Evolutionary conservation across 2,329 filamentous ascomycete species (phyloP).

Genomic region (Verticillium tricorpus): DNA sequence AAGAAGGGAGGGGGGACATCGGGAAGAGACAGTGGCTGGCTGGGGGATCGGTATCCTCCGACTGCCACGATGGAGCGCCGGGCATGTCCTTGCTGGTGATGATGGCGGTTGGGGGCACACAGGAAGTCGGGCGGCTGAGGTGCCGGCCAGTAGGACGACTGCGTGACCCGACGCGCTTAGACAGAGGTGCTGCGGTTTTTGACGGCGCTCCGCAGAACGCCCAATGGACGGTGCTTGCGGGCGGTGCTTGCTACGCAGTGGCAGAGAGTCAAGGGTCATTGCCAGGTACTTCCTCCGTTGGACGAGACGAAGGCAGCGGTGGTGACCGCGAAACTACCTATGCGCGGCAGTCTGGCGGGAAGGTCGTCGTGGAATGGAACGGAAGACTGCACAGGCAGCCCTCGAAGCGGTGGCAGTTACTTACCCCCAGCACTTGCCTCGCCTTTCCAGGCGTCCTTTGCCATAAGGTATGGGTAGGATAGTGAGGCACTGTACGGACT

Average conservation of each 20-base stretch:
- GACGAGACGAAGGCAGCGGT: too few relatives aligned
- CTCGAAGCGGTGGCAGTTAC: background rate
- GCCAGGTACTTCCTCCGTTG: too few relatives aligned
- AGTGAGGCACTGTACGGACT: background rate
- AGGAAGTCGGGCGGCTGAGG: background rate
- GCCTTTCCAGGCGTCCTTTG: background rate
- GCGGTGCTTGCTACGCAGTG: background rate
- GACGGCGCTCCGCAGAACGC: background rate
- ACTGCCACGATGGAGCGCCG: background rate
- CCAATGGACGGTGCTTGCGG: background rate
- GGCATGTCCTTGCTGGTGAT: background rate
- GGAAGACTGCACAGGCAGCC: background rate
- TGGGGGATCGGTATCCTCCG: background rate
- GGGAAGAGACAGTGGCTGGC: background rate
- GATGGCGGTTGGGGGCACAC: background rate
- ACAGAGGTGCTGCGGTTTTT: background rate
- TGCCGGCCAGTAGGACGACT: background rate
- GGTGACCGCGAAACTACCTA: too few relatives aligned
- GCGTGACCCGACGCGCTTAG: background rate
- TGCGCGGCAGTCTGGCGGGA: background rate
- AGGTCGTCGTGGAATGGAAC: background rate
- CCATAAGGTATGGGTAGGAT: background rate
- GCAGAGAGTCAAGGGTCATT: too few relatives aligned
- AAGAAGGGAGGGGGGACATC: background rate
- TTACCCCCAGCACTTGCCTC: background rate